A percentile compares a stretch with the other conserved stretches of the same genome.
phyloP scores from a whole-genome alignment of 768 basidiomycete genomes.

The Paxillus ammoniavirescens region DNA sequence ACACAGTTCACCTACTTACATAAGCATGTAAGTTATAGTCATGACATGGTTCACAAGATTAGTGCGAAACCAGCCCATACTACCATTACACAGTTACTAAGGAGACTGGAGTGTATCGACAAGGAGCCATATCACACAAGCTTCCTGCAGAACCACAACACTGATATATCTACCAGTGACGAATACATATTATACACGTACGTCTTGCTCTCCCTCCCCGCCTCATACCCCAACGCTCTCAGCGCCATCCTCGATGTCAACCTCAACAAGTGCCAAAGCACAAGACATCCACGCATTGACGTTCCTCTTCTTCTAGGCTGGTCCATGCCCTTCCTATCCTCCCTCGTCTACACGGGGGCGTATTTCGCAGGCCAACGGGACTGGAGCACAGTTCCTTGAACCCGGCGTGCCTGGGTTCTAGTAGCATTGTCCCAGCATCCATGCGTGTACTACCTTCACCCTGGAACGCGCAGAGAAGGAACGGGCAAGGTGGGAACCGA shows the following conservation, averaged over 20 bases:
- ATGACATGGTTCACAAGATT: too few relatives aligned
- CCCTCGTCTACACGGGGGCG: constrained; percentile 79
- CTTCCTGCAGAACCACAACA: too few relatives aligned
- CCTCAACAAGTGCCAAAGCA: constrained; percentile 24
- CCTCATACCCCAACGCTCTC: too few relatives aligned
- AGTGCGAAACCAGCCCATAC: too few relatives aligned
- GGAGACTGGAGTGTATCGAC: too few relatives aligned
- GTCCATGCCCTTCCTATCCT: constrained; percentile 86
- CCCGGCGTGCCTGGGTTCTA: constrained; percentile 76
- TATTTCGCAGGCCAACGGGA: constrained; percentile 86
- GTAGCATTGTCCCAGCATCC: constrained; percentile 67
- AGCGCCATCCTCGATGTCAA: constrained; percentile 6
- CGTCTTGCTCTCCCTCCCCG: too few relatives aligned
- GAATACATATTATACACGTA: too few relatives aligned
- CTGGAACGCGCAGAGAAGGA: constrained; percentile 52
- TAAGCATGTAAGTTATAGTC: too few relatives aligned
- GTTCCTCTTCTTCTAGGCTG: constrained; percentile 85
- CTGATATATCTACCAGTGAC: too few relatives aligned
- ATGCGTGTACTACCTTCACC: constrained; percentile 52
- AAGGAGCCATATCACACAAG: too few relatives aligned
- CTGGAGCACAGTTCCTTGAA: constrained; percentile 80
- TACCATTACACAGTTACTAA: too few relatives aligned
- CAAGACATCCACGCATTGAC: constrained; percentile 81
- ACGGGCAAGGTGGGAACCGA: constrained; percentile 67
- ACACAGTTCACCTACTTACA: too few relatives aligned